Conservation (phyloP, 2,329 filamentous ascomycete species). For the Chrysoporthe puriensis region DNA sequence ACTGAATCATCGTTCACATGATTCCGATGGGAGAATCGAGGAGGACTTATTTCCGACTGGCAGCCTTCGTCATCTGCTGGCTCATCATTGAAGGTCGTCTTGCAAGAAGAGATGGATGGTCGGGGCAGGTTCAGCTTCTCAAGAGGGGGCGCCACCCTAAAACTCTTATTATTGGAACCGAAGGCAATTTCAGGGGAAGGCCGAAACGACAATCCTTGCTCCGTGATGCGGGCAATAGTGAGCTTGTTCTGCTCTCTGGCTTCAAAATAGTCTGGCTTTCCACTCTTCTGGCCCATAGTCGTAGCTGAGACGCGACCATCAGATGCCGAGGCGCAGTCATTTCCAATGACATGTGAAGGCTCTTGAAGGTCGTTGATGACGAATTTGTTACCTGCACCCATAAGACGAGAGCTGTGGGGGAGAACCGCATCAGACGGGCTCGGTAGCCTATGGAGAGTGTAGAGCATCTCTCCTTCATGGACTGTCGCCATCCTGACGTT, state of each 20-base stretch:
- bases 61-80: not conserved
- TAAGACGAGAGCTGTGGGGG: conserved; percentile 12
- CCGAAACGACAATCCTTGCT: not conserved
- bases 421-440: conserved; percentile 31
- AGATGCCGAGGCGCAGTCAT: not conserved
- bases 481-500: not conserved
- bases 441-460: conserved; percentile 12
- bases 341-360: no score
- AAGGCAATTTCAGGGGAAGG: not conserved
- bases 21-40: not conserved
- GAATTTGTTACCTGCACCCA: not conserved
- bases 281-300: conserved; percentile 30
- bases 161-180: not conserved
- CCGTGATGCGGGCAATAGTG: conserved; percentile 1
- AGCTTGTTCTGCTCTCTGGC: conserved; percentile 36
- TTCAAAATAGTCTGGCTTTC: conserved; percentile 35
- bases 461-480: not conserved
- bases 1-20: not conserved
- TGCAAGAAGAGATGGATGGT: not conserved
- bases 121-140: not conserved
- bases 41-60: not conserved
- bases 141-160: not conserved
- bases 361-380: not conserved
- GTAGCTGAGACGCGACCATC: conserved; percentile 18
- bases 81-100: not conserved